Percentiles rank a stretch among this genome's conserved stretches.
These are phyloP conservation scores for Colletotrichum sp. DNA, from an alignment of 2,329 filamentous ascomycete species.

Conservation along the genomic window DNA sequence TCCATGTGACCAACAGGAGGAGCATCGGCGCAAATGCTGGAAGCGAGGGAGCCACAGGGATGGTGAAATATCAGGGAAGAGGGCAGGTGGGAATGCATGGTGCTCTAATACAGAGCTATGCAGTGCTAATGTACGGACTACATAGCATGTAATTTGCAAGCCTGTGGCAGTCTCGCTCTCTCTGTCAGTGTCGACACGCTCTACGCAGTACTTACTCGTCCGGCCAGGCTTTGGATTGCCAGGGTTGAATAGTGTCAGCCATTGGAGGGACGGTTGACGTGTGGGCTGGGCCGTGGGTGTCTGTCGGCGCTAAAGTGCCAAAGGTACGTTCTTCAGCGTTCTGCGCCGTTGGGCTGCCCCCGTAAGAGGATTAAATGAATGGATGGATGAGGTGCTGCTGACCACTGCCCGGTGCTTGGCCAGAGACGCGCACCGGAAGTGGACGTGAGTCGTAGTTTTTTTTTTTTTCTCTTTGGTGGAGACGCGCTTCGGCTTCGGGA, in stretches of 20 bases:
- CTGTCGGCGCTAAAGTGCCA: conserved; percentile 5
- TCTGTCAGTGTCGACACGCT: background rate
- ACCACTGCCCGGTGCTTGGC: background rate
- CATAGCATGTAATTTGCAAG: background rate
- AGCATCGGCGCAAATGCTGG: background rate
- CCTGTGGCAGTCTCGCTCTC: background rate
- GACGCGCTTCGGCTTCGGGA: conserved; percentile 21
- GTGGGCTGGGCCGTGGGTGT: background rate
- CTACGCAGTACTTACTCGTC: background rate
- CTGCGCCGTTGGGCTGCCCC: conserved; percentile 10
- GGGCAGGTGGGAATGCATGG: background rate
- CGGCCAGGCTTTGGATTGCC: background rate
- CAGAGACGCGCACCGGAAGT: conserved; percentile 17
- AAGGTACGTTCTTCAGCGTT: conserved; percentile 17
- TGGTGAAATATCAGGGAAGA: conserved; percentile 1
- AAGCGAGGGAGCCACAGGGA: conserved; percentile 5
- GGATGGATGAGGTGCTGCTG: background rate
- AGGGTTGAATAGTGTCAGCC: background rate
- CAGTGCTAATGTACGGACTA: background rate
- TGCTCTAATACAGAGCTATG: background rate
- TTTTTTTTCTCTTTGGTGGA: background rate
- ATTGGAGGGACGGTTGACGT: background rate
- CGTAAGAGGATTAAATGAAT: background rate
- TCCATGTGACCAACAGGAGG: background rate
- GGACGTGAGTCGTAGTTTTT: conserved; percentile 3